Evolutionary conservation across 1,139 yeast species (phyloP), one percentile per base, ranked within the genome.

Genomic region (Debaryomyces udenii): DNA sequence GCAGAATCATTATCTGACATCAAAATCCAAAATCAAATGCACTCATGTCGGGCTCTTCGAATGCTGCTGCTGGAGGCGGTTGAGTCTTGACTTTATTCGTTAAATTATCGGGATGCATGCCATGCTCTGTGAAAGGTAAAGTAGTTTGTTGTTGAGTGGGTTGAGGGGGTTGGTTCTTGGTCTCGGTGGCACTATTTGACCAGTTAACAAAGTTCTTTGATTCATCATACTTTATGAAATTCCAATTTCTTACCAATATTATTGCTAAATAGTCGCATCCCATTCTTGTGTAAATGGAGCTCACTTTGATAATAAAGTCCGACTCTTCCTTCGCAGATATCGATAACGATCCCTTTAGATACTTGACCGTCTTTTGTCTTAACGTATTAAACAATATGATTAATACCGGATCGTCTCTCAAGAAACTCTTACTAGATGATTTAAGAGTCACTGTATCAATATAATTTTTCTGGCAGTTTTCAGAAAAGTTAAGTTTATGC

Each of bases 191-290:
- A 20, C 27, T 20, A 10, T 36, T 38, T 15, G 32, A 34, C 47
- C 51, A 48, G 27, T 37, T 44, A 18, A 39, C 32, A 15, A 39
- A 47, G 20, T 37, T 47, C 27, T 38, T 41, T 16, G 37, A 41
- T 31, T 52, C 52, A 30, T 44, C 45, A 29, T 42, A 60, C 20
- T 57, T 61, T 24, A 71, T 61, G 55, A 90, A 91, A 24, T 66
- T 65, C 97, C 97, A 91, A 44, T 78, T 79, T 38, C 69, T 68
- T 3, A 86, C 66, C 38, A 90, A 59, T 35, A 81, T 74, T 14
- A 87, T 57, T 0, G 91, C 83, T 35, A 91, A 61, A 48, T 82
- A 78, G 52, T 91, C 96, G 65, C 98, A 91, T 0, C 98, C 98
- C 96, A 91, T 89, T 44, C 96, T 71, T 10, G 80, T 71, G 54